phyloP scores from a whole-genome alignment of 2,329 filamentous ascomycete genomes.

The Chrysoporthe cubensis region DNA sequence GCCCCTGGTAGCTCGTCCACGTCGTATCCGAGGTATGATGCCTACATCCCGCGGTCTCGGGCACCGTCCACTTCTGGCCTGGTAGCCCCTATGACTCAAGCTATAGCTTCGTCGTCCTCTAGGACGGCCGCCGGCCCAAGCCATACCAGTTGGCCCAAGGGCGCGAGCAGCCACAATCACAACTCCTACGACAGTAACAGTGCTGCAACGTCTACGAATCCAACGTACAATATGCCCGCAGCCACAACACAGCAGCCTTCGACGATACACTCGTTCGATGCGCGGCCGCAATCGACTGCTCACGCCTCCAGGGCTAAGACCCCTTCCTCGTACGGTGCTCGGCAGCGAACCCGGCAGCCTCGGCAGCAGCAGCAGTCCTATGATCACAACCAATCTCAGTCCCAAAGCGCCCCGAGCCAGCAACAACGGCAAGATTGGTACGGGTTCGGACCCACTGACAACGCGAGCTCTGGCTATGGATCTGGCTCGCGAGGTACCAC shows the following conservation, averaged over 20 bases:
- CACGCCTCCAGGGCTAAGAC: conserved; percentile 31
- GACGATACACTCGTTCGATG: conserved; percentile 31
- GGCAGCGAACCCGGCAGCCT: conserved; percentile 33
- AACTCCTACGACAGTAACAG: conserved; percentile 38
- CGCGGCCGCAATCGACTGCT: conserved; percentile 35
- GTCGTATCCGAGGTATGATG: conserved; percentile 35
- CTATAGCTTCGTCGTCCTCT: conserved; percentile 35
- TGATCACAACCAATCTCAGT: conserved; percentile 35
- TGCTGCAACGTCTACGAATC: conserved; percentile 30
- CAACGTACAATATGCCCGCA: conserved; percentile 32
- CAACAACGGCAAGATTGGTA: conserved; percentile 42
- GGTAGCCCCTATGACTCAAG: conserved; percentile 33
- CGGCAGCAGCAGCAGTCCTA: conserved; percentile 35
- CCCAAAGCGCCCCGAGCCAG: conserved; percentile 34
- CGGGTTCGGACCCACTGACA: conserved; percentile 36
- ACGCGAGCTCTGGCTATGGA: conserved; percentile 31
- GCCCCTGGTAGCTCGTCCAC: conserved; percentile 22
- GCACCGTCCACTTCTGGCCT: conserved; percentile 30
- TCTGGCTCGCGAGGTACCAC: conserved; percentile 26
- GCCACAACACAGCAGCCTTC: conserved; percentile 30
- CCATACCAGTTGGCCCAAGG: conserved; percentile 34
- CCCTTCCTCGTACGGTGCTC: conserved; percentile 31
- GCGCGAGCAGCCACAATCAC: conserved; percentile 33
- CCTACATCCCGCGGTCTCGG: conserved; percentile 31
- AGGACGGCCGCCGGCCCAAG: conserved; percentile 33